Evolutionary conservation across 2,329 filamentous ascomycete species (phyloP).

Genomic region (Fusarium nelsonii): DNA sequence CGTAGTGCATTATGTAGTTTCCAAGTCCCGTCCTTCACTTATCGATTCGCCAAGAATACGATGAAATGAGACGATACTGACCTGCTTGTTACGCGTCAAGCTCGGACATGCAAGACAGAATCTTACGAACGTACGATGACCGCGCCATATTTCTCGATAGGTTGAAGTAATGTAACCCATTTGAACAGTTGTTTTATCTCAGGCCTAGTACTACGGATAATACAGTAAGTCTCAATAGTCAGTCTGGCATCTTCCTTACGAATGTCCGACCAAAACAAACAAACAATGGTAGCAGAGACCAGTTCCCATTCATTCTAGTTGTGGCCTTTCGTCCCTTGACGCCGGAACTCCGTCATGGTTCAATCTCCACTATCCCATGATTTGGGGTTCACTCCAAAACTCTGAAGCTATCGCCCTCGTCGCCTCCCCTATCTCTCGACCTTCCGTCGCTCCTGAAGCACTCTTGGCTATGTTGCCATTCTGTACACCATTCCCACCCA

Average conservation of each 20-base stretch:
- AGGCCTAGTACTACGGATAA: not conserved
- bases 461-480: not conserved
- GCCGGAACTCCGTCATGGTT: constrained; percentile 3
- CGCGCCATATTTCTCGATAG: not conserved
- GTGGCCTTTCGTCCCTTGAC: constrained; percentile 19
- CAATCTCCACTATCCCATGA: not conserved
- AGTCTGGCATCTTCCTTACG: not conserved
- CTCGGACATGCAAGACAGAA: not conserved
- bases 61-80: constrained; percentile 1
- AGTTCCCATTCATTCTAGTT: constrained; percentile 41
- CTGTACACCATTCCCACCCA: constrained; percentile 4
- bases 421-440: not conserved
- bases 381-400: not conserved
- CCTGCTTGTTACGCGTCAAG: constrained; percentile 7
- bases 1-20: constrained; percentile 1
- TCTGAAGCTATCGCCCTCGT: not conserved
- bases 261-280: not conserved
- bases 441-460: not conserved
- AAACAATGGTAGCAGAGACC: constrained; percentile 14
- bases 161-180: not conserved
- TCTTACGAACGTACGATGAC: not conserved
- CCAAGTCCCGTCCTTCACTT: constrained; percentile 4
- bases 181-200: not conserved
- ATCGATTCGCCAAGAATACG: not conserved
- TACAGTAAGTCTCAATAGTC: not conserved